Evolutionary conservation across 1,139 yeast species (phyloP).

Genomic region (Suhomyces terraborum): DNA sequence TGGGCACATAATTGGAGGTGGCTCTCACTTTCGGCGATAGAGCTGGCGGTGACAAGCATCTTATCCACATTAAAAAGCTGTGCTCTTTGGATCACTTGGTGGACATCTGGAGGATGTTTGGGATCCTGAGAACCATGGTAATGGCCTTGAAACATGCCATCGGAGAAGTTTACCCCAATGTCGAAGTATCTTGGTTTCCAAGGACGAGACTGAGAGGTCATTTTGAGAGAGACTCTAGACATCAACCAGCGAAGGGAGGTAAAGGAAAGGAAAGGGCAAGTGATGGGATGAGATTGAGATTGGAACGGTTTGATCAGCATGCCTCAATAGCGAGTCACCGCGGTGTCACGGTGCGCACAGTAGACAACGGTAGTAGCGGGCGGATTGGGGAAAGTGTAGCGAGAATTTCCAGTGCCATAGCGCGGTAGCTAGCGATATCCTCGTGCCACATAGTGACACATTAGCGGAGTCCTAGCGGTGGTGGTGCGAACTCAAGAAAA

Average conservation of each 20-base stretch:
- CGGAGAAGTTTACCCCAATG: conserved; percentile 83
- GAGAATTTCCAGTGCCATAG: too few species aligned
- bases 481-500: too few species aligned
- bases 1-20: conserved; percentile 39
- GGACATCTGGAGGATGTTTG: conserved; percentile 69
- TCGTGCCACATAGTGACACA: too few species aligned
- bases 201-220: conserved; percentile 4
- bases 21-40: conserved; percentile 60
- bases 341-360: too few species aligned
- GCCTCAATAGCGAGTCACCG: too few species aligned
- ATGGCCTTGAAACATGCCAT: conserved; percentile 79
- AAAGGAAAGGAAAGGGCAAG: too few species aligned
- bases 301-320: not conserved
- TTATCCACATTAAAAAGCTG: conserved; percentile 60
- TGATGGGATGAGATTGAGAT: not conserved
- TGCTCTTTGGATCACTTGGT: conserved; percentile 68
- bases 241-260: too few species aligned
- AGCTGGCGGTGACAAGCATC: conserved; percentile 83
- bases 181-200: conserved; percentile 52
- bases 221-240: conserved; percentile 6
- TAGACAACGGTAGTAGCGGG: too few species aligned
- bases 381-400: too few species aligned
- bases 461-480: too few species aligned
- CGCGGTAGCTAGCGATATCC: too few species aligned
- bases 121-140: conserved; percentile 62